Evolutionary conservation across 208 protist species (phyloP).

Genomic region (Leishmania major): DNA sequence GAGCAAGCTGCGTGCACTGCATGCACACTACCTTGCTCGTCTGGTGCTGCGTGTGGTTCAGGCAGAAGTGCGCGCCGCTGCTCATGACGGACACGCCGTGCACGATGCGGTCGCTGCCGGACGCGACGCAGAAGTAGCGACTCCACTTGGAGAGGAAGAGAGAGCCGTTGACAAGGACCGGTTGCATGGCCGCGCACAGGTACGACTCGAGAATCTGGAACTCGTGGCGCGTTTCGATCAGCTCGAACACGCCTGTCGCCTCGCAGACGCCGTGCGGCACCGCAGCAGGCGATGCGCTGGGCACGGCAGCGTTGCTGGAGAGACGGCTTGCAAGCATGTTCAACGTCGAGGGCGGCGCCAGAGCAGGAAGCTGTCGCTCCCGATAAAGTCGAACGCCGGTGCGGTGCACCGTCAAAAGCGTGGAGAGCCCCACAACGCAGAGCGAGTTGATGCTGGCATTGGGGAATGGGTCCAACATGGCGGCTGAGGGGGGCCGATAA

Average conservation of each 20-base stretch:
- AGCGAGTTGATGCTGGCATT: slow-evolving; percentile 38
- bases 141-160: slow-evolving; percentile 40
- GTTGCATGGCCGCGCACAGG: slow-evolving; percentile 33
- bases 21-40: slow-evolving; percentile 51
- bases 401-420: slow-evolving; percentile 48
- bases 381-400: slow-evolving; percentile 51
- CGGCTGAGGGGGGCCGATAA: slow-evolving; percentile 11
- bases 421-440: slow-evolving; percentile 33
- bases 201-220: slow-evolving; percentile 63
- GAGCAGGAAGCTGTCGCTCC: slow-evolving; percentile 14
- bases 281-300: not conserved
- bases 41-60: slow-evolving; percentile 59
- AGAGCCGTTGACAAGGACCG: slow-evolving; percentile 8
- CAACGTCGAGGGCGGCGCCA: not conserved
- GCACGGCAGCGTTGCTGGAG: not conserved
- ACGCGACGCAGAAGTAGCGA: slow-evolving; percentile 60
- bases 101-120: slow-evolving; percentile 52
- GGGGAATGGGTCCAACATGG: slow-evolving; percentile 55
- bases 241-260: slow-evolving; percentile 44
- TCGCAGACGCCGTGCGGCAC: not conserved
- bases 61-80: slow-evolving; percentile 56
- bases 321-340: not conserved
- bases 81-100: slow-evolving; percentile 76
- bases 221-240: slow-evolving; percentile 35
- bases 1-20: slow-evolving; percentile 48